Percentiles rank a stretch among this genome's conserved stretches.
phyloP scores from a whole-genome alignment of 2,329 filamentous ascomycete species.

The Zymoseptoria tritici region DNA sequence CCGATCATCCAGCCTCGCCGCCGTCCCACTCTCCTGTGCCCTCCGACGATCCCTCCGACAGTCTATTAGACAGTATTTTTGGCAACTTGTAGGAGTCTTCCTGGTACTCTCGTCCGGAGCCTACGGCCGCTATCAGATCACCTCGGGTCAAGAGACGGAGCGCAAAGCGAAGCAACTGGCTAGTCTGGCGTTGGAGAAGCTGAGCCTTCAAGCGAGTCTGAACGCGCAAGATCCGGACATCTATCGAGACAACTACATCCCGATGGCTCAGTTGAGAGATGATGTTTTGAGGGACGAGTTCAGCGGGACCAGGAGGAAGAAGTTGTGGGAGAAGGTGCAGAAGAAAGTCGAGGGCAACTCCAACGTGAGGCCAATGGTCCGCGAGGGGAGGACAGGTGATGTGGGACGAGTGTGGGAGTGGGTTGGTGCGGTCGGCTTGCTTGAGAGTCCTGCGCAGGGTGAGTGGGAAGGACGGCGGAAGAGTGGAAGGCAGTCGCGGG shows the following conservation, averaged over 20 bases:
- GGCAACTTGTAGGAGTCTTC: constrained; percentile 66
- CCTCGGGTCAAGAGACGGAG: constrained; percentile 56
- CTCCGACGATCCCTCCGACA: constrained; percentile 69
- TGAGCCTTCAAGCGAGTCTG: constrained; percentile 77
- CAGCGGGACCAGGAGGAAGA: constrained; percentile 64
- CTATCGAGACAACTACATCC: constrained; percentile 70
- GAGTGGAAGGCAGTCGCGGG: constrained; percentile 16
- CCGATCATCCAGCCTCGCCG: constrained; percentile 82
- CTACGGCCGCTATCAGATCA: constrained; percentile 60
- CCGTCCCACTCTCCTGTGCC: constrained; percentile 78
- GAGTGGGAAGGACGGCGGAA: constrained; percentile 15
- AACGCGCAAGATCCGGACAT: constrained; percentile 56
- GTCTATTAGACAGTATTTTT: constrained; percentile 78
- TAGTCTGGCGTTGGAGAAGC: constrained; percentile 70
- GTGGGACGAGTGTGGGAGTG: constrained; percentile 61
- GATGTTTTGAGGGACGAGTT: constrained; percentile 82
- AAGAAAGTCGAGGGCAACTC: constrained; percentile 86
- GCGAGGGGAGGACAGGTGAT: constrained; percentile 48
- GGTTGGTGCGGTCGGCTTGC: constrained; percentile 49
- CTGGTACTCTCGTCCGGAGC: constrained; percentile 41
- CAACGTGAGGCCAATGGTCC: constrained; percentile 76
- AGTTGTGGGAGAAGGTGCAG: constrained; percentile 76
- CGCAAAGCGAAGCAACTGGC: constrained; percentile 76
- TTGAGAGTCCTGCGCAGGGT: constrained; percentile 23
- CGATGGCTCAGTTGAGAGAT: constrained; percentile 81